A percentile compares a stretch with the other conserved stretches of the same genome.
phyloP scores from a whole-genome alignment of 177 flowering plant species.

The Telopea speciosissima region DNA sequence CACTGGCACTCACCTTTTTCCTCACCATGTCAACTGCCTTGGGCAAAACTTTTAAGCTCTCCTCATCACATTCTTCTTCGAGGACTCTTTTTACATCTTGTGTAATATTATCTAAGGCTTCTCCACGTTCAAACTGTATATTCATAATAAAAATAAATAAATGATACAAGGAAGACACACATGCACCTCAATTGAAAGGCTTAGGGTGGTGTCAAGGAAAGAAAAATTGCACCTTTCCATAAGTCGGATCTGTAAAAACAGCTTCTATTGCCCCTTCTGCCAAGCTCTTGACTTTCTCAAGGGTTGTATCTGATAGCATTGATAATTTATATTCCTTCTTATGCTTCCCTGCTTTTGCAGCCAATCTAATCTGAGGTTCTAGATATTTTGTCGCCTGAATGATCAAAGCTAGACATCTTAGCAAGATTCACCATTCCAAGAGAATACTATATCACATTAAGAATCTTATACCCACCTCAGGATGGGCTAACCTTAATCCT shows the following conservation, averaged over 20 bases:
- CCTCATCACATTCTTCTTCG: slow-evolving; percentile 88
- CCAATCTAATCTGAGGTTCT: slow-evolving; percentile 87
- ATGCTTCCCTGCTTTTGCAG: slow-evolving; percentile 77
- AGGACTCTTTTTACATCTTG: slow-evolving; percentile 67
- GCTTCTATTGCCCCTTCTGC: slow-evolving; percentile 65
- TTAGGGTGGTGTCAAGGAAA: neutral
- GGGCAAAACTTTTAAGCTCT: slow-evolving; percentile 70
- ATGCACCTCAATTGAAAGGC: too few relatives aligned
- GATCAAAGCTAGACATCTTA: slow-evolving; percentile 11
- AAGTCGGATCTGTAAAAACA: slow-evolving; percentile 84
- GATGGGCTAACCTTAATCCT: slow-evolving; percentile 79
- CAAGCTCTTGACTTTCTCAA: slow-evolving; percentile 63
- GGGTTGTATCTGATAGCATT: slow-evolving; percentile 53
- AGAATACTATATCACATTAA: neutral
- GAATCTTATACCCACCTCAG: slow-evolving; percentile 52
- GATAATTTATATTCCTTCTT: slow-evolving; percentile 81
- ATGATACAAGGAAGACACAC: neutral
- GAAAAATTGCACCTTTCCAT: slow-evolving; percentile 70
- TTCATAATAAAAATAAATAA: slow-evolving; percentile 4
- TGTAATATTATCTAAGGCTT: slow-evolving; percentile 83
- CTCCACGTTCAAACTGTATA: slow-evolving; percentile 93
- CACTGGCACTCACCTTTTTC: slow-evolving; percentile 51
- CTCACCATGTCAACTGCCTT: slow-evolving; percentile 86
- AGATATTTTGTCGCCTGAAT: slow-evolving; percentile 79
- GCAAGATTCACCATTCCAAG: slow-evolving; percentile 7